A percentile compares a stretch with the other conserved stretches of the same genome.
Evolutionary conservation across 2,329 filamentous ascomycete species (phyloP).

Genomic region (Rutstroemia sp.): DNA sequence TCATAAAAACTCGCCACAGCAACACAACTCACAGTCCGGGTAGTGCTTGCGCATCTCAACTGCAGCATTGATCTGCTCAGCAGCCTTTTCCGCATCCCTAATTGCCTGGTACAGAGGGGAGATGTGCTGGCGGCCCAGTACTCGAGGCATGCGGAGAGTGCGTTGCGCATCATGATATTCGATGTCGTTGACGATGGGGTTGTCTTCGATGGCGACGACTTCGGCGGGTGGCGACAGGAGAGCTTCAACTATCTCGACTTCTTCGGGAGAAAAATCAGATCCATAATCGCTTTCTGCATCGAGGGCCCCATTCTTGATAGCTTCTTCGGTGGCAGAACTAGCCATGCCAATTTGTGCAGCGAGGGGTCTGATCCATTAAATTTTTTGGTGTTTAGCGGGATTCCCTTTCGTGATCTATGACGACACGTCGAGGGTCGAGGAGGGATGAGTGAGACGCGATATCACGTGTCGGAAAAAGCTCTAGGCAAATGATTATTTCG

Average conservation of each 20-base stretch:
- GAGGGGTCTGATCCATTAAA: slow-evolving; percentile 11
- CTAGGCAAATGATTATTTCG: not conserved
- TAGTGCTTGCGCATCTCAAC: slow-evolving; percentile 32
- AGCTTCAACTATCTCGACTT: slow-evolving; percentile 44
- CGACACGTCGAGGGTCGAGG: not conserved
- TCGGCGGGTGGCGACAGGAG: slow-evolving; percentile 41
- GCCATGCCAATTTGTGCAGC: slow-evolving; percentile 17
- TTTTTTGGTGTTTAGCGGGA: not conserved
- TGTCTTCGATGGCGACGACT: slow-evolving; percentile 26
- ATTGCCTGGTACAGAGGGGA: slow-evolving; percentile 26
- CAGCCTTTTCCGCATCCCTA: slow-evolving; percentile 21
- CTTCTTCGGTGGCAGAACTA: slow-evolving; percentile 14
- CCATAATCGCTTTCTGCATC: slow-evolving; percentile 50
- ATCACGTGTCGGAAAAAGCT: not conserved
- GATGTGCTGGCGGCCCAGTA: slow-evolving; percentile 32
- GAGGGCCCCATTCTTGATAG: not conserved
- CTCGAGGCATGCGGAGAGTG: slow-evolving; percentile 33
- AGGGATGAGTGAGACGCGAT: not conserved
- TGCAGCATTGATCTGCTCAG: slow-evolving; percentile 22
- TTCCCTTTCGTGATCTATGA: not conserved
- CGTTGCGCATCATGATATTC: slow-evolving; percentile 30
- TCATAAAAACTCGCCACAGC: slow-evolving; percentile 12
- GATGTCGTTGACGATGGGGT: slow-evolving; percentile 22
- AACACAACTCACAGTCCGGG: slow-evolving; percentile 42
- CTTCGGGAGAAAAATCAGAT: slow-evolving; percentile 51